These are phyloP conservation scores for Plectosphaerella cucumerina DNA, from an alignment of 2,329 filamentous ascomycete species.

Conservation along the genomic window DNA sequence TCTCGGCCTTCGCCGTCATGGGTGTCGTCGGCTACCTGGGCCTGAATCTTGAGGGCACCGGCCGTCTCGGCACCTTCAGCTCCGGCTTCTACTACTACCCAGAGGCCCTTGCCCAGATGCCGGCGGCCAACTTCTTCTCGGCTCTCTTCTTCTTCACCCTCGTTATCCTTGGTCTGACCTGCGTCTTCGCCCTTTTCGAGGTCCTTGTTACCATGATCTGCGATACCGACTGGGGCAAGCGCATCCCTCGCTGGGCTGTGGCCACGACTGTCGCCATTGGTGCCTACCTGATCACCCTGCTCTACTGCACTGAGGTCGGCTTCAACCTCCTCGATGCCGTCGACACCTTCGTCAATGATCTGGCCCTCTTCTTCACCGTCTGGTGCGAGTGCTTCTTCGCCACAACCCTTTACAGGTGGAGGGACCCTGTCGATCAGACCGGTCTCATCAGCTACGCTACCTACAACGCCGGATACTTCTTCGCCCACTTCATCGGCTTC, in stretches of 20 bases:
- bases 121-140: constrained; percentile 50
- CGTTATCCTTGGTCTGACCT: constrained; percentile 48
- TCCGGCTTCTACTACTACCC: constrained; percentile 52
- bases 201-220: constrained; percentile 44
- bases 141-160: constrained; percentile 50
- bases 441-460: constrained; percentile 34
- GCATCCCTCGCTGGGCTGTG: constrained; percentile 32
- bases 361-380: constrained; percentile 47
- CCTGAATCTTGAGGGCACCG: constrained; percentile 21
- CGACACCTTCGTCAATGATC: constrained; percentile 49
- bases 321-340: constrained; percentile 48
- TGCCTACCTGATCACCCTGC: constrained; percentile 43
- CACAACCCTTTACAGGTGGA: constrained; percentile 46
- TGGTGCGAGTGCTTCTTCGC: constrained; percentile 44
- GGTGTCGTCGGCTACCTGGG: constrained; percentile 43
- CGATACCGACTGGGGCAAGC: constrained; percentile 36
- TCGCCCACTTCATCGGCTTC: constrained; percentile 42
- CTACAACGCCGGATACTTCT: constrained; percentile 44
- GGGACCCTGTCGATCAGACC: constrained; percentile 35
- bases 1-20: constrained; percentile 37
- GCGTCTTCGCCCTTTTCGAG: constrained; percentile 49
- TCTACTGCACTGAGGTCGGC: constrained; percentile 51
- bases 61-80: constrained; percentile 43
- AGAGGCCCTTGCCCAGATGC: constrained; percentile 49
- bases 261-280: constrained; percentile 39